Base-by-base conservation (phyloP, 75 land plant species). In the Sequoiadendron giganteum region DNA sequence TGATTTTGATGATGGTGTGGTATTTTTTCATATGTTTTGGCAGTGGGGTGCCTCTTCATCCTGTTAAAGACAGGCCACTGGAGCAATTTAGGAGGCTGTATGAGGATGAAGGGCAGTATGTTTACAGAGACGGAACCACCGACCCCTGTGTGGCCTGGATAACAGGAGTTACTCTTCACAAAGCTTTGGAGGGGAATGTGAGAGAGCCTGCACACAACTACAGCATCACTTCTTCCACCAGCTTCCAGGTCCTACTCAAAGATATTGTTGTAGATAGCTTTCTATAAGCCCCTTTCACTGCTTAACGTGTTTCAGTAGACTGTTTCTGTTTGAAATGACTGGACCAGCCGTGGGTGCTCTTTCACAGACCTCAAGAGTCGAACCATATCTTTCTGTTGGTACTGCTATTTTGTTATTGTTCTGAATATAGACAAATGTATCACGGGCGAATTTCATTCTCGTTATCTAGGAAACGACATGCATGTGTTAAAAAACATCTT, bases 41-140 rank as follows among this genome's bases (percentile, higher is more conserved):
- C 47, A 86, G 87, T 0, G 87, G 87, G 36, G 48, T 86, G 82
- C 49, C 87, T 86, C 84, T 86, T 40, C 87, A 86, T 78, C 87
- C 87, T 30, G 84, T 77, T 6, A 86, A 47, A 28, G 87, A 86
- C 85, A 25, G 83, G 84, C 87, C 87, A 21, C 13, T 86, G 87
- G 87, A 86, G 45, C 87, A 86, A 45, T 86, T 73, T 43, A 68
- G 87, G 52, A 86, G 87, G 47, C 11, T 86, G 77, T 70, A 73
- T n/a, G 87, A 86, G 7, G 84, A 86, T 10, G 87, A 75, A 86
- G 82, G 87, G 43, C 87, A 72, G 34, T 86, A 86, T 75, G 77
- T 70, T n/a, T 86, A 86, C 87, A 86, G 83, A 73, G 87, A 86
- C n/a, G 87, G 87, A 39, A 86, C 87, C 38, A 25, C n/a, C 25